phyloP scores from a whole-genome alignment of 805 yeast genomes.

The Debaryomyces hansenii region DNA sequence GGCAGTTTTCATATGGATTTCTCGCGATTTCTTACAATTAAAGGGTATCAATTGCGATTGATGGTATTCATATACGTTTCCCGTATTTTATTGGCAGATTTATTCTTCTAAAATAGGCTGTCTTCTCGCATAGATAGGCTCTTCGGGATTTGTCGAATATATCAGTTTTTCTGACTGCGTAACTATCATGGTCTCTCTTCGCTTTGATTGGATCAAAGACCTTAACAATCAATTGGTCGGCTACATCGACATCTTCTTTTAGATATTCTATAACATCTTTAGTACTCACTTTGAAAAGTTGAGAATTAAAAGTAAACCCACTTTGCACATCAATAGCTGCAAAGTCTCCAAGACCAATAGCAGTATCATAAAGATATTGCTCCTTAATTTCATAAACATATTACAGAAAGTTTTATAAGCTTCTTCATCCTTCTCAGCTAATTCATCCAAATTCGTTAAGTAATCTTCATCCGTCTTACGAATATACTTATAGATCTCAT shows the following conservation, averaged over 20 bases:
- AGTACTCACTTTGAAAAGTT: neutral
- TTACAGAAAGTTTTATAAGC: neutral
- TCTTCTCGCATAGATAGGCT: too few relatives aligned
- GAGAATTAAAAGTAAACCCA: neutral
- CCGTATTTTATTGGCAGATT: too few relatives aligned
- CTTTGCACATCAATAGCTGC: neutral
- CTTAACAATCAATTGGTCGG: neutral
- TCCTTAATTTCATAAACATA: neutral
- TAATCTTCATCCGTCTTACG: neutral
- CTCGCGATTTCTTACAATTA: too few relatives aligned
- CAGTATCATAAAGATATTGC: neutral
- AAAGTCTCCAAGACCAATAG: neutral
- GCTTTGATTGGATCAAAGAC: constrained; percentile 1
- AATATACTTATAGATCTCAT: neutral
- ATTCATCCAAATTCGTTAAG: neutral
- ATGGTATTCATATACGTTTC: too few relatives aligned
- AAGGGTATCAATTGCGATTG: too few relatives aligned
- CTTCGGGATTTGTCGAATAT: too few relatives aligned
- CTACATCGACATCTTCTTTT: neutral
- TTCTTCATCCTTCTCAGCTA: neutral
- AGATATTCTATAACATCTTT: neutral
- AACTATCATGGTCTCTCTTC: neutral
- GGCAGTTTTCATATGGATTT: too few relatives aligned
- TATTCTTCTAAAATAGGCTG: too few relatives aligned
- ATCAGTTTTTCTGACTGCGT: too few relatives aligned